These are phyloP conservation scores for Daldinia caldariorum DNA, from an alignment of 495 filamentous ascomycete species.

Conservation along the genomic window DNA sequence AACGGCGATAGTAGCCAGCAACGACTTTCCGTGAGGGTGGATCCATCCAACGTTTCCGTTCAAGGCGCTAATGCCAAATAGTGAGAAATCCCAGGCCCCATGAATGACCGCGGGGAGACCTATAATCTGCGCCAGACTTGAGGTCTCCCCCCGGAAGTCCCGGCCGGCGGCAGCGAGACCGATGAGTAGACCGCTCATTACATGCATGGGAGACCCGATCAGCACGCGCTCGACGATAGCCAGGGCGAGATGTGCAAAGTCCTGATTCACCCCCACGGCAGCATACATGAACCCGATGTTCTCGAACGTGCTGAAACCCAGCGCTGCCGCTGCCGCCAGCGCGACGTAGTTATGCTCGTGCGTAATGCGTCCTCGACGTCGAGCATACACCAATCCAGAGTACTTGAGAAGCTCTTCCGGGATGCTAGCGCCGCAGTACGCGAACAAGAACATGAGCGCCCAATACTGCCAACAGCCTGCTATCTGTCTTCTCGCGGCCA, in stretches of 20 bases:
- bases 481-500: constrained; percentile 16
- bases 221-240: constrained; percentile 32
- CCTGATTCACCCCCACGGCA: constrained; percentile 14
- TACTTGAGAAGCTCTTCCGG: constrained; percentile 43
- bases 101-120: constrained; percentile 35
- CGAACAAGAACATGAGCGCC: constrained; percentile 32
- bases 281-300: constrained; percentile 39
- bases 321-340: constrained; percentile 33
- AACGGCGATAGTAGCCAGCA: neutral
- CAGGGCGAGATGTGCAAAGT: constrained; percentile 14
- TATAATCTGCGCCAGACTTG: constrained; percentile 38
- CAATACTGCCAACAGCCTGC: constrained; percentile 38
- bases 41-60: constrained; percentile 48
- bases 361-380: constrained; percentile 14
- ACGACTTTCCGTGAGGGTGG: constrained; percentile 31
- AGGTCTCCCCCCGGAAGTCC: constrained; percentile 39
- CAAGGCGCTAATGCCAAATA: constrained; percentile 30
- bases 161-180: constrained; percentile 35
- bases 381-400: constrained; percentile 38
- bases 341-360: constrained; percentile 38
- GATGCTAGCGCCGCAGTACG: constrained; percentile 29
- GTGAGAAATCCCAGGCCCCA: constrained; percentile 34
- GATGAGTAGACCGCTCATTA: constrained; percentile 32
- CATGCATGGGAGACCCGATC: constrained; percentile 33
- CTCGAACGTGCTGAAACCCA: constrained; percentile 40